Percentiles rank a stretch among this genome's conserved stretches.
phyloP scores from a whole-genome alignment of 768 basidiomycete species.

The Vararia minispora region DNA sequence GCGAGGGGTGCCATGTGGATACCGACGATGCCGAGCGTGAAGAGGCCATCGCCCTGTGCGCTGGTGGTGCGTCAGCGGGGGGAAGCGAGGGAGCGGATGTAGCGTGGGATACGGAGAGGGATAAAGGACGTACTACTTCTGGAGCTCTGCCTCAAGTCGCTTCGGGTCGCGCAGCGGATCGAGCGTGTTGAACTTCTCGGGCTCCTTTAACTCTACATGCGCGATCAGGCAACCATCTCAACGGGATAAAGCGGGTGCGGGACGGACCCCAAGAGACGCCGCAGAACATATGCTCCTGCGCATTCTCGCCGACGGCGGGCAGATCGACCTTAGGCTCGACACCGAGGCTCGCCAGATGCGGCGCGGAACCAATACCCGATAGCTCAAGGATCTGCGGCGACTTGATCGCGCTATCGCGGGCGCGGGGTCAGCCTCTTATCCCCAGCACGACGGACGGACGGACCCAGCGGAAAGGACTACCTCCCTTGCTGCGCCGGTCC shows the following conservation, averaged over 20 bases:
- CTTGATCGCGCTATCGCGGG: conserved; percentile 25
- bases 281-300: conserved; percentile 36
- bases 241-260: neutral
- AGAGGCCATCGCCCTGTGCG: conserved; percentile 16
- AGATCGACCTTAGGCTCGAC: conserved; percentile 30
- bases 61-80: conserved; percentile 10
- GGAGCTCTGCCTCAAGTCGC: conserved; percentile 19
- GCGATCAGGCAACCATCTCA: neutral
- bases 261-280: conserved; percentile 19
- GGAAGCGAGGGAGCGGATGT: neutral
- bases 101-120: neutral
- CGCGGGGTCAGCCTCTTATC: neutral
- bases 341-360: conserved; percentile 27
- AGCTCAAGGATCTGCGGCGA: conserved; percentile 40
- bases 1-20: conserved; percentile 16
- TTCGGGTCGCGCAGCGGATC: conserved; percentile 22
- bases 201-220: conserved; percentile 21
- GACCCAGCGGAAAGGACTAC: conserved; percentile 34
- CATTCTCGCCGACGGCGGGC: conserved; percentile 39
- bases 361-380: conserved; percentile 41
- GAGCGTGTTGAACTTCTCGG: conserved; percentile 18
- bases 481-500: conserved; percentile 26
- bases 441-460: neutral
- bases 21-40: conserved; percentile 18
- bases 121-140: conserved; percentile 21